Conservation (phyloP, 768 basidiomycete genomes). For the Hericium erinaceus region DNA sequence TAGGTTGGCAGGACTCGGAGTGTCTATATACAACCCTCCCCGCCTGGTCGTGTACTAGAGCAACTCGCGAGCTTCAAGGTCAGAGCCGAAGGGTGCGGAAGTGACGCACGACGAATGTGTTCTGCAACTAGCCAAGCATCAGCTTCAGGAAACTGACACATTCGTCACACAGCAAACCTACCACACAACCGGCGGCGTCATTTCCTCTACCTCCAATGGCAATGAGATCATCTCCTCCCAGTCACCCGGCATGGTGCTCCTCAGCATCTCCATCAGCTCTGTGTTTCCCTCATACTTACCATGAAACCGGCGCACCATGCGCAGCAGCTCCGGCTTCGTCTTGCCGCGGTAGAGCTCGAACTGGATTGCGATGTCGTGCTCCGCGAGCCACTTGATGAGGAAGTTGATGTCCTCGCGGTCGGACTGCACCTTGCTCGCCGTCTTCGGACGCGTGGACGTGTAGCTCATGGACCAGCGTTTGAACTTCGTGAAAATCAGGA, state of each 20-base stretch:
- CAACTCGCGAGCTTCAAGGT: too few species aligned
- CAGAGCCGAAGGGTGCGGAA: too few species aligned
- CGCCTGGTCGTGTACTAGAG: too few species aligned
- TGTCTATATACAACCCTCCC: too few species aligned
- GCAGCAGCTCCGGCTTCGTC: background rate
- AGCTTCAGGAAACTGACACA: too few species aligned
- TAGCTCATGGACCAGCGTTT: conserved; percentile 4
- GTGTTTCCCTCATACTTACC: background rate
- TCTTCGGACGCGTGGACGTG: background rate
- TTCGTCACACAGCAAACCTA: too few species aligned
- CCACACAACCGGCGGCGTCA: too few species aligned
- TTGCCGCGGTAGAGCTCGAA: conserved; percentile 4
- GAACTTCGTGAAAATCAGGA: conserved; percentile 6
- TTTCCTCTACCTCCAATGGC: too few species aligned
- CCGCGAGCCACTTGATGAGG: conserved; percentile 1
- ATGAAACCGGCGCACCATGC: background rate
- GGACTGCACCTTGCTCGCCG: background rate
- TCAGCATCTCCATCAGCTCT: background rate
- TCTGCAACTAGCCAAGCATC: too few species aligned
- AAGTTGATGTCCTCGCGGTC: conserved; percentile 2
- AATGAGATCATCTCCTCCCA: too few species aligned
- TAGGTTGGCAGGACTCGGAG: too few species aligned
- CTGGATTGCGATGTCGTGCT: background rate
- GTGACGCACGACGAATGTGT: too few species aligned
- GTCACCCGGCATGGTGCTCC: background rate